Conservation (phyloP, 2,329 filamentous ascomycete genomes). For the Fusarium succisae region DNA sequence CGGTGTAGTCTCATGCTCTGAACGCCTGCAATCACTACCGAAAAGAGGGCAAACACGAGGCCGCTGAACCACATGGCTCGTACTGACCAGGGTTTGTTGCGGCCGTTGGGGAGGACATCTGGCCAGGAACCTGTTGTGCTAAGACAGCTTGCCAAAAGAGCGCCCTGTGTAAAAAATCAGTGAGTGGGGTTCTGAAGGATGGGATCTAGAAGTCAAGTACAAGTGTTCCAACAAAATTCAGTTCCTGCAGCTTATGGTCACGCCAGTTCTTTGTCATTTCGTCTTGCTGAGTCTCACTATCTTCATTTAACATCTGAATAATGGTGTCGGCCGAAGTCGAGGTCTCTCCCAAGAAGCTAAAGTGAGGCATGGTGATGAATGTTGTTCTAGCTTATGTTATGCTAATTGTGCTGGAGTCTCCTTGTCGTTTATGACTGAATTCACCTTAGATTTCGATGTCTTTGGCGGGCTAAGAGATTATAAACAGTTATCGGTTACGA, state of each 20-base stretch:
- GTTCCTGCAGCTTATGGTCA: neutral
- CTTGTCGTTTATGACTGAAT: fast-evolving
- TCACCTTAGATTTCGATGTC: fast-evolving
- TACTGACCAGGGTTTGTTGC: neutral
- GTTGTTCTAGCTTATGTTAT: fast-evolving
- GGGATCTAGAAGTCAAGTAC: fast-evolving
- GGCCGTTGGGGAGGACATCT: neutral
- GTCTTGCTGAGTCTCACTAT: neutral
- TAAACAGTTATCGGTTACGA: fast-evolving
- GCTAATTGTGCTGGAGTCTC: fast-evolving
- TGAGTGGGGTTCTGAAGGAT: fast-evolving
- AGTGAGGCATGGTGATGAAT: neutral
- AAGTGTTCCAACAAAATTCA: neutral
- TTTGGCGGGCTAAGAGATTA: fast-evolving
- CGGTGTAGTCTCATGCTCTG: neutral
- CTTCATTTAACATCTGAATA: neutral
- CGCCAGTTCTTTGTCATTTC: neutral
- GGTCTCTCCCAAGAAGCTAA: neutral
- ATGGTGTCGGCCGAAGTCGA: neutral
- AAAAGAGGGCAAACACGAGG: neutral
- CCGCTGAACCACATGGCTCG: neutral
- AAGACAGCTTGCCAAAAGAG: neutral
- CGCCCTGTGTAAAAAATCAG: neutral
- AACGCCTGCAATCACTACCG: neutral
- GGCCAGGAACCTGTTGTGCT: neutral